Evolutionary conservation across 148 eudicot genomes (phyloP), one percentile per base, ranked within the genome.

Genomic region (Heliamphora exappendiculata): DNA sequence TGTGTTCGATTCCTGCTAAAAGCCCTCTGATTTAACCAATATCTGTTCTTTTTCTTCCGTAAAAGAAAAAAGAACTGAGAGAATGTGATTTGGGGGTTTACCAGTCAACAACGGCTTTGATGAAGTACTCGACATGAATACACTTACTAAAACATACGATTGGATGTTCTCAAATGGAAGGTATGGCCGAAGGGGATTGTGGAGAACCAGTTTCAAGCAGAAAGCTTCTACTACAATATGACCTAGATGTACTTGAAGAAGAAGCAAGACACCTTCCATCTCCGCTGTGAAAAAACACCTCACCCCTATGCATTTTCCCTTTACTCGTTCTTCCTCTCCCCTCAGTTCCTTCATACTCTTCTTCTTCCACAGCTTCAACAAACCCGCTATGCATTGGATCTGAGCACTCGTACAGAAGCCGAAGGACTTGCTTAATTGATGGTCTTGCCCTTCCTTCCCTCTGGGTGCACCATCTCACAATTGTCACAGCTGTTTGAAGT

Each of bases 401-500:
- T 3, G 89, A 85, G 73, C 93, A 89, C 72, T 96, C 99, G 11
- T 96, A 90, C 36, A 96, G 81, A 82, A 96, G 94, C 87, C 99
- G 87, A 9, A 96, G 84, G 29, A 96, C 99, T 84, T 96, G 99
- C 79, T 96, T 96, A 20, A 96, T 93, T 16, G 99, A 96, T 34
- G 99, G 99, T 78, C 99, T 84, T 20, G 88, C 83, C 72, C 88
- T 80, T 22, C 91, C 90, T 86, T 93, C 98, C 59, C 77, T 77
- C 37, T 93, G 91, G 16, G 97, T 96, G 72, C 99, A 96, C 99
- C 94, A 96, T 84, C 82, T 90, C 53, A 88, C 83, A 12, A 93
- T 78, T 44, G 85, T 75, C 24, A 90, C 84, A 16, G 90, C 29
- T 1, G 98, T 89, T 78, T 88, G 91, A 72, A 96, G 92, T 78